Evolutionary conservation across 2,329 filamentous ascomycete genomes (phyloP), one percentile per base, ranked within the genome.

Genomic region (Rhinocladiella similis): DNA sequence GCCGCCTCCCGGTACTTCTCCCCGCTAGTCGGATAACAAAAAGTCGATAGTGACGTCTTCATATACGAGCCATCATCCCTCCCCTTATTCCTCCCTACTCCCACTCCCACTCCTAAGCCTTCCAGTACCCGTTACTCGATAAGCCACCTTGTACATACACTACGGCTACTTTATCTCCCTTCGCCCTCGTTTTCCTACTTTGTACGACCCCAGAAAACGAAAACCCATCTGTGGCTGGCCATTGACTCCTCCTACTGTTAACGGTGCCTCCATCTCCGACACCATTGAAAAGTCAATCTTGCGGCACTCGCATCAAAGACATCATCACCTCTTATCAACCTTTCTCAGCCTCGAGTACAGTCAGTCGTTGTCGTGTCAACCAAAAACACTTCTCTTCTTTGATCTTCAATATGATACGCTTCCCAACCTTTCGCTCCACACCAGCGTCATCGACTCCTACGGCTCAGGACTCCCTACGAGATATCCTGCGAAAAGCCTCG

Each of bases 401-500:
- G 5, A 5, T 38, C 39, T 36, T 29, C 42, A 47, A 45, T 6
- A 61, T 61, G 58, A 54, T 61, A 14, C 58, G 58, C 29, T 61
- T 61, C 43, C 58, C 58, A 27, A 57, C 54, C 9, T 61, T 61
- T 47, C 50, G 49, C 19, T 25, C 35, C 29, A 49, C 53, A 38
- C 57, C 53, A 29, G 16, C 33, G 22, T 54, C 42, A 20, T 18
- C 20, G 12, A 47, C 54, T 20, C 48, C 53, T 5, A 45, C 49
- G 25, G 58, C 58, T 14, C 43, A 56, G 25, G 52, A 53, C 16
- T 57, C 54, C 5, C 20, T 61, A 14, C 39, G 54, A n/a, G 53
- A 57, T 20, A 61, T 61, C 47, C 38, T 61, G 19, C 46, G 54
- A n/a, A 54, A 53, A 43, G 55, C 51, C 18, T 54, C 55, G 2